Evolutionary conservation across 1,284 basidiomycete genomes (phyloP).

Genomic region (Serendipita sp.): DNA sequence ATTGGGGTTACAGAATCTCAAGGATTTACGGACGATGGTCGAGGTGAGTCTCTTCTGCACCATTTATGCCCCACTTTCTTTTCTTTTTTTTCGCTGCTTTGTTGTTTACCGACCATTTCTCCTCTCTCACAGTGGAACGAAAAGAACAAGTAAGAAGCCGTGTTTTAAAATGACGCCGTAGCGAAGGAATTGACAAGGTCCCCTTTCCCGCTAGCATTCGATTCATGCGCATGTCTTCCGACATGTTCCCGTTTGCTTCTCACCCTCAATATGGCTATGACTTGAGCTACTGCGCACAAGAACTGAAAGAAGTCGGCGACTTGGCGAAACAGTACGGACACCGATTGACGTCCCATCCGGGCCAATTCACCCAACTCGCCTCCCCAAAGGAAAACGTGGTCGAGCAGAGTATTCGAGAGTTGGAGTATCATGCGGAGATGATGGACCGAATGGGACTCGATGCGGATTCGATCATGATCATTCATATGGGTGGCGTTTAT

Average conservation of each 20-base stretch:
- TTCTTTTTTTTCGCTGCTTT: neutral
- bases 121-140: conserved; percentile 56
- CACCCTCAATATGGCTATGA: conserved; percentile 70
- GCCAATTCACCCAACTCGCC: conserved; percentile 60
- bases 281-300: conserved; percentile 49
- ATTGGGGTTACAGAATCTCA: conserved; percentile 58
- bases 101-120: neutral
- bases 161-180: neutral
- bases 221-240: conserved; percentile 74
- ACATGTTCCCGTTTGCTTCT: conserved; percentile 85
- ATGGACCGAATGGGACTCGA: conserved; percentile 71
- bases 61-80: neutral
- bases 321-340: conserved; percentile 68
- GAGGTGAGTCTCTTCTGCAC: conserved; percentile 16
- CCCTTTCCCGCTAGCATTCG: conserved; percentile 36
- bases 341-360: conserved; percentile 75
- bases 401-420: conserved; percentile 59
- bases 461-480: conserved; percentile 63
- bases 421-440: conserved; percentile 77
- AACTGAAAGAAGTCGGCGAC: conserved; percentile 45
- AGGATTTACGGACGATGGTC: conserved; percentile 59
- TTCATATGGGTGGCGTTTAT: conserved; percentile 62
- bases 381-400: conserved; percentile 64
- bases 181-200: too few relatives aligned
- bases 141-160: conserved; percentile 37